Conservation (phyloP, 768 basidiomycete species). For the Boletus huronensis region DNA sequence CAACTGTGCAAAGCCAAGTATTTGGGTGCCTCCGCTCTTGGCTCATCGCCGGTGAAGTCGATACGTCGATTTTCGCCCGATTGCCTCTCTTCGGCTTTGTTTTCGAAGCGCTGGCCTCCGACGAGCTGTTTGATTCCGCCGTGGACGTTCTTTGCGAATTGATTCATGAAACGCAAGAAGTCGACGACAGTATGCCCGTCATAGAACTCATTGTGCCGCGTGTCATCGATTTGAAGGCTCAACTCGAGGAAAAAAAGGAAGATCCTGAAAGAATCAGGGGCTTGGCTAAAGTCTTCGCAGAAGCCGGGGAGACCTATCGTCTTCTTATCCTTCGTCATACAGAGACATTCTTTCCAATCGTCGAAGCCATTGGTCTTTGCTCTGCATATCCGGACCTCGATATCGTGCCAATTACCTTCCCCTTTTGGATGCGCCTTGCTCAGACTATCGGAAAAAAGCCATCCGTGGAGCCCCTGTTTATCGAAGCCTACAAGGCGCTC, state of each 20-base stretch:
- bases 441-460: slow-evolving; percentile 78
- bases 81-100: slow-evolving; percentile 78
- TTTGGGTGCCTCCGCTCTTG: slow-evolving; percentile 85
- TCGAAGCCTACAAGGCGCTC: slow-evolving; percentile 79
- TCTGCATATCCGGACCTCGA: slow-evolving; percentile 92
- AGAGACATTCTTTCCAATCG: slow-evolving; percentile 90
- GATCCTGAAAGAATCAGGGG: slow-evolving; percentile 89
- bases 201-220: slow-evolving; percentile 86
- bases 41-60: slow-evolving; percentile 84
- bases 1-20: slow-evolving; percentile 71
- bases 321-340: slow-evolving; percentile 84
- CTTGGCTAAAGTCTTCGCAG: slow-evolving; percentile 88
- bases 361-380: slow-evolving; percentile 91
- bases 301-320: slow-evolving; percentile 96
- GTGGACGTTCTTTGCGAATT: slow-evolving; percentile 91
- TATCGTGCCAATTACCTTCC: slow-evolving; percentile 95
- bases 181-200: slow-evolving; percentile 87
- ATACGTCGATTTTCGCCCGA: slow-evolving; percentile 56
- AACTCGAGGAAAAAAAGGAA: slow-evolving; percentile 56
- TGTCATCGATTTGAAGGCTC: slow-evolving; percentile 69
- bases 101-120: slow-evolving; percentile 80
- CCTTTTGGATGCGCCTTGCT: slow-evolving; percentile 98
- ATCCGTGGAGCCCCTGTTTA: slow-evolving; percentile 69
- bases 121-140: slow-evolving; percentile 89
- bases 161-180: slow-evolving; percentile 97